Percentiles rank a stretch among this genome's conserved stretches.
Evolutionary conservation across 768 basidiomycete genomes (phyloP).

Genomic region (Phylloporus scabripes): DNA sequence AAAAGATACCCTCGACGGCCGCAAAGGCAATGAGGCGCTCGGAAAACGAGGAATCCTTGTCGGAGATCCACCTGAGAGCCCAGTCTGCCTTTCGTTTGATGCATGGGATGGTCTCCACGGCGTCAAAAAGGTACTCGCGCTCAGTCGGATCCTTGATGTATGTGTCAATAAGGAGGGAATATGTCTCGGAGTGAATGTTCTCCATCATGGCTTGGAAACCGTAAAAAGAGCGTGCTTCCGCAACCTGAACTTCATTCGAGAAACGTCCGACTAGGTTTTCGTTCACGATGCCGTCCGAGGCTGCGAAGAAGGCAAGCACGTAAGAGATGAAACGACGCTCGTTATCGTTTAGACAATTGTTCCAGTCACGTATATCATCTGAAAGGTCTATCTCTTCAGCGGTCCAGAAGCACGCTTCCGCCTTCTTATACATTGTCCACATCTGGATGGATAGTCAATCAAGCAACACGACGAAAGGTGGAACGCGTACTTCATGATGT

Average conservation of each 20-base stretch:
- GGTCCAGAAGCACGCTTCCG: constrained; percentile 90
- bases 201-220: constrained; percentile 99
- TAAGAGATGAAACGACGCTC: constrained; percentile 87
- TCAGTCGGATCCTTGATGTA: constrained; percentile 77
- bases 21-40: constrained; percentile 93
- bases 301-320: constrained; percentile 92
- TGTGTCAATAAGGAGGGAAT: constrained; percentile 89
- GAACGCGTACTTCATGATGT: constrained; percentile 69
- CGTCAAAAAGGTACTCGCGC: constrained; percentile 79
- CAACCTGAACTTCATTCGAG: constrained; percentile 81
- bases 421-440: constrained; percentile 93
- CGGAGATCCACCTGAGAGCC: constrained; percentile 89
- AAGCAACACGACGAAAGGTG: background rate
- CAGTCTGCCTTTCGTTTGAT: constrained; percentile 90
- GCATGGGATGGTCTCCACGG: constrained; percentile 88
- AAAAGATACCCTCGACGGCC: constrained; percentile 95
- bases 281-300: constrained; percentile 92
- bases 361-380: constrained; percentile 82
- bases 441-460: constrained; percentile 45
- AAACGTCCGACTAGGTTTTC: constrained; percentile 93
- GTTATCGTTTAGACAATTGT: constrained; percentile 63
- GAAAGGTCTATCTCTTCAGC: constrained; percentile 89
- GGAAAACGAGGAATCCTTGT: constrained; percentile 69
- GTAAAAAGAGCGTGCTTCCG: constrained; percentile 93
- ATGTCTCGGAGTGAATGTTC: constrained; percentile 94